These are phyloP conservation scores for Dendryphion nanum DNA, from an alignment of 2,329 filamentous ascomycete species.

Conservation along the genomic window DNA sequence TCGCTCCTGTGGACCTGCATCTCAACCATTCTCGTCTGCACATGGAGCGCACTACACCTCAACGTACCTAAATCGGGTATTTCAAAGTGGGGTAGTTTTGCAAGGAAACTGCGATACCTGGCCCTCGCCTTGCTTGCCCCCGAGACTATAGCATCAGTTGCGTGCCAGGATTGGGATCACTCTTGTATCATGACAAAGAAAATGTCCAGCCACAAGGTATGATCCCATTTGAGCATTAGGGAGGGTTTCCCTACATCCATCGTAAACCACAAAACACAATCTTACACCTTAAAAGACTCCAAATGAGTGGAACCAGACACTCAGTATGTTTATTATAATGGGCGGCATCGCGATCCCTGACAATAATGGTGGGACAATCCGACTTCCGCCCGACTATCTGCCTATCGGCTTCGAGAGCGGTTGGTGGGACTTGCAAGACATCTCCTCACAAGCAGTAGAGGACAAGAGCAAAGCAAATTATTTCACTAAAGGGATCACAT, in stretches of 20 bases:
- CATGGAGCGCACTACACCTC: conserved; percentile 29
- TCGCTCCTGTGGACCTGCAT: conserved; percentile 35
- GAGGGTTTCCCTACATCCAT: no score
- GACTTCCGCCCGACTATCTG: not conserved
- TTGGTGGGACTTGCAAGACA: not conserved
- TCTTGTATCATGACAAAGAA: no score
- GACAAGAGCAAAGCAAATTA: conserved; percentile 13
- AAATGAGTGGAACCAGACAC: not conserved
- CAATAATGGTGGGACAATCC: not conserved
- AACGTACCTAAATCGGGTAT: conserved; percentile 20
- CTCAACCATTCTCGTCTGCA: conserved; percentile 31
- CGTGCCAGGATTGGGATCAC: not conserved
- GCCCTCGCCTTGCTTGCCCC: not conserved
- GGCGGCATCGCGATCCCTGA: conserved; percentile 1
- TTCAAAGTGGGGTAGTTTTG: not conserved
- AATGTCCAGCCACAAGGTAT: not conserved
- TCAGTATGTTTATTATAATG: conserved; percentile 3
- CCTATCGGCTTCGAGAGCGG: not conserved
- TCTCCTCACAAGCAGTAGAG: not conserved
- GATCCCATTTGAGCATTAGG: no score
- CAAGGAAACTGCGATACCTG: not conserved
- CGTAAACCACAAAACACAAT: no score
- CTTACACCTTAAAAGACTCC: no score
- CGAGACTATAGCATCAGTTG: not conserved
- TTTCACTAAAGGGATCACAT: conserved; percentile 13